These are phyloP conservation scores for Globisporangium alternatum DNA, from an alignment of 352 stramenopile genomes.

Conservation along the genomic window DNA sequence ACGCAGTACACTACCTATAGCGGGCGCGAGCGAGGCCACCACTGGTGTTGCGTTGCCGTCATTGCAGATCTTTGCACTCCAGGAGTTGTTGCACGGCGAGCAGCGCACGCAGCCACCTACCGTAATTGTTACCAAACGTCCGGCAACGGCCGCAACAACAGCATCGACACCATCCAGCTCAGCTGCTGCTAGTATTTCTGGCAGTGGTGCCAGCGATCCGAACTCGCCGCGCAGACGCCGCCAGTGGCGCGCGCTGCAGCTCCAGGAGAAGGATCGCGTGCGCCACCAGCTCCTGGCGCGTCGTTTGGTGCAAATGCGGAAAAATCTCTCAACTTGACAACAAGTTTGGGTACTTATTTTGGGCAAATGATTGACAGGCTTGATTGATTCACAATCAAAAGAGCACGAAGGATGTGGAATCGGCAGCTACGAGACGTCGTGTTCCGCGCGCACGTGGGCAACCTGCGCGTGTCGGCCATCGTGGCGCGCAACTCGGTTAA, in stretches of 20 bases:
- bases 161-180: neutral
- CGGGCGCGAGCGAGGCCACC: neutral
- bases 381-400: neutral
- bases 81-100: constrained; percentile 10
- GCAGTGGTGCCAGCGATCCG: neutral
- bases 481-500: constrained; percentile 55
- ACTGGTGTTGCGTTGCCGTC: neutral
- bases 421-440: constrained; percentile 62
- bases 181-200: constrained; percentile 2
- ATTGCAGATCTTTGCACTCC: neutral
- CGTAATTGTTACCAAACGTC: neutral
- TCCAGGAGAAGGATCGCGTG: constrained; percentile 66
- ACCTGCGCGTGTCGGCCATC: constrained; percentile 77
- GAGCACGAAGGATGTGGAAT: constrained; percentile 41
- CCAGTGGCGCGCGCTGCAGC: constrained; percentile 52
- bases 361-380: constrained; percentile 1
- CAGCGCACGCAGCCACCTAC: neutral
- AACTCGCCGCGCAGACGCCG: constrained; percentile 21
- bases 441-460: constrained; percentile 72
- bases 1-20: neutral
- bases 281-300: constrained; percentile 45
- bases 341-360: no score
- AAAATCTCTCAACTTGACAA: constrained; percentile 41
- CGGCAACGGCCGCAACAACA: neutral
- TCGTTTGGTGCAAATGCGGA: constrained; percentile 43